These are phyloP conservation scores for Dovyalis caffra DNA, from an alignment of 345 rosid species.

Conservation along the genomic window DNA sequence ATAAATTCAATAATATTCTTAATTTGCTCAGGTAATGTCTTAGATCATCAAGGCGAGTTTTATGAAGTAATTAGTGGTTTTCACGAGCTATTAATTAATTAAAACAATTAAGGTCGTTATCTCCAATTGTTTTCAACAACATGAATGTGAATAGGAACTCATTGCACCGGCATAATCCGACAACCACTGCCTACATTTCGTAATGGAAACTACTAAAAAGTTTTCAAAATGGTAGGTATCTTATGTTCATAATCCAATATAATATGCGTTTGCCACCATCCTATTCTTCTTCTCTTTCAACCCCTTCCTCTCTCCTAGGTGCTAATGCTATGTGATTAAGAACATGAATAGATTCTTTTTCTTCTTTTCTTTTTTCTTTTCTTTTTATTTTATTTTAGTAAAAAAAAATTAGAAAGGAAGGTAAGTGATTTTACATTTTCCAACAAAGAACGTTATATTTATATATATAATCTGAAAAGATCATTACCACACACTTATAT, in stretches of 20 bases:
- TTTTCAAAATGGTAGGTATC: background rate
- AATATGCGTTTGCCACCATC: background rate
- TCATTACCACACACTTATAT: no score
- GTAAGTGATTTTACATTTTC: no score
- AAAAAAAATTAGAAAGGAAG: no score
- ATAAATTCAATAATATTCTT: background rate
- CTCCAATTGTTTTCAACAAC: background rate
- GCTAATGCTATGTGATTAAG: no score
- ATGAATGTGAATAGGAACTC: background rate
- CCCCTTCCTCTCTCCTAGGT: no score
- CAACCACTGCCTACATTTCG: background rate
- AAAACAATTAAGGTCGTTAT: background rate
- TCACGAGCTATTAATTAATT: background rate
- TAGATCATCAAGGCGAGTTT: background rate
- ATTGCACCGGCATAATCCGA: background rate
- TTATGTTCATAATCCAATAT: background rate
- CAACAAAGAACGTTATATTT: no score
- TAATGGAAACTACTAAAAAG: background rate
- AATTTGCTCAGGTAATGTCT: background rate
- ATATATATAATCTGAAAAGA: no score
- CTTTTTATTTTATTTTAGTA: no score
- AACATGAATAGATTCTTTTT: no score
- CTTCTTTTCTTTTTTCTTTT: no score
- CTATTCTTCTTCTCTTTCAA: background rate
- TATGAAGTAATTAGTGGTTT: no score